A percentile compares a stretch with the other conserved stretches of the same genome.
Evolutionary conservation across 129 eudicot species (phyloP).

Genomic region (Gnaphalium uliginosum): DNA sequence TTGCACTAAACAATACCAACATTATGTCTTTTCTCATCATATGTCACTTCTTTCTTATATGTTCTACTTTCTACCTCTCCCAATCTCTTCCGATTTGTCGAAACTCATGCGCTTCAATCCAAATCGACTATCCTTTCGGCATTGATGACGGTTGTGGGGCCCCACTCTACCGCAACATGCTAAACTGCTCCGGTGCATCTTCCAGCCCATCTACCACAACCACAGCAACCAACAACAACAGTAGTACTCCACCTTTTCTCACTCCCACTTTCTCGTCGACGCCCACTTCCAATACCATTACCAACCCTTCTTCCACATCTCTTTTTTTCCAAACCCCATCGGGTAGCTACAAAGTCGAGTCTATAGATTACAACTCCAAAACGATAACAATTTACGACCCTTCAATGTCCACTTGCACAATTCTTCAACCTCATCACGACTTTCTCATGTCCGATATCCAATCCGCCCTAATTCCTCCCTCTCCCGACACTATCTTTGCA

Average conservation of each 20-base stretch:
- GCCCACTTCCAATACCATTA: conserved; percentile 47
- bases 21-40: conserved; percentile 5
- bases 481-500: conserved; percentile 81
- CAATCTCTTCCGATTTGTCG: conserved; percentile 55
- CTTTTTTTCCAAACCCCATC: conserved; percentile 83
- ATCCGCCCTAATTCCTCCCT: conserved; percentile 68
- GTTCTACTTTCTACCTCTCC: conserved; percentile 12
- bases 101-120: conserved; percentile 57
- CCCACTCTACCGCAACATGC: conserved; percentile 65
- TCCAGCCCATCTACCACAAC: conserved; percentile 31
- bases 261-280: conserved; percentile 48
- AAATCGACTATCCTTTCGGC: conserved; percentile 77
- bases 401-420: conserved; percentile 92
- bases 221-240: conserved; percentile 24
- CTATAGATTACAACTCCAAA: conserved; percentile 63
- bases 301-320: conserved; percentile 31
- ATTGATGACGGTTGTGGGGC: conserved; percentile 92
- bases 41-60: not conserved
- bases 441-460: conserved; percentile 74
- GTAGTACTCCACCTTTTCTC: conserved; percentile 57
- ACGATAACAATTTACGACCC: conserved; percentile 74
- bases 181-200: conserved; percentile 59
- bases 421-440: conserved; percentile 93
- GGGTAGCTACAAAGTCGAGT: conserved; percentile 82
- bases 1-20: not conserved